phyloP scores from a whole-genome alignment of 768 basidiomycete genomes.

The Macrolepiota fuliginosa region DNA sequence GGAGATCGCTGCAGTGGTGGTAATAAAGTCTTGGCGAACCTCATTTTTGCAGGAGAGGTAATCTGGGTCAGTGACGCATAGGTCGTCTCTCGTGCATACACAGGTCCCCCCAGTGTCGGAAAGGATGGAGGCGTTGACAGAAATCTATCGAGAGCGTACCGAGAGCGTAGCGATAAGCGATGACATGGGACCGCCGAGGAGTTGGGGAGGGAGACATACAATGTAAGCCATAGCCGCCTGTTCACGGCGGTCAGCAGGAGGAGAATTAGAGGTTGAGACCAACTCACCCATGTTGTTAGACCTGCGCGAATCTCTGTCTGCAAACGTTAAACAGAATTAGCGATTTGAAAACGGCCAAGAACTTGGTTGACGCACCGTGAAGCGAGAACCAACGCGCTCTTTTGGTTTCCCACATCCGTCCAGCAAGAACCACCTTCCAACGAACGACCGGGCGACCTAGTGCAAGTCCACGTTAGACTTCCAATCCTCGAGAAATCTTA shows the following conservation, averaged over 20 bases:
- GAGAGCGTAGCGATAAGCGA: slow-evolving; percentile 11
- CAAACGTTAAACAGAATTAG: slow-evolving; percentile 4
- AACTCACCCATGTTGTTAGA: slow-evolving; percentile 74
- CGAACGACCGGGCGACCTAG: slow-evolving; percentile 44
- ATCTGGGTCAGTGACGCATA: slow-evolving; percentile 47
- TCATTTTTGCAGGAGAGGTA: slow-evolving; percentile 61
- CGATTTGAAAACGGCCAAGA: background rate
- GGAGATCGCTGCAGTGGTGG: slow-evolving; percentile 75
- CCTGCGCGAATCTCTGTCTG: slow-evolving; percentile 80
- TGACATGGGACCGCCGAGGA: background rate
- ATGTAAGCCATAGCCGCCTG: slow-evolving; percentile 86
- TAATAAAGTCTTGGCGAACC: slow-evolving; percentile 76
- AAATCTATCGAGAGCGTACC: slow-evolving; percentile 49
- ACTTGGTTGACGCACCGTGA: slow-evolving; percentile 36
- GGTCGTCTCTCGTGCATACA: slow-evolving; percentile 60
- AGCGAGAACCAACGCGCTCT: slow-evolving; percentile 62
- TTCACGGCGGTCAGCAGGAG: background rate
- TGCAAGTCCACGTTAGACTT: slow-evolving; percentile 3
- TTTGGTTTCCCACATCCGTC: slow-evolving; percentile 68
- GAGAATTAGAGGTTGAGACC: background rate
- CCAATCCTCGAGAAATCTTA: background rate
- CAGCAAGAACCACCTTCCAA: slow-evolving; percentile 69
- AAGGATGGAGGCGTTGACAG: slow-evolving; percentile 82
- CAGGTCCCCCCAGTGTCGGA: slow-evolving; percentile 80
- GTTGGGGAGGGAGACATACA: slow-evolving; percentile 33